Evolutionary conservation across 768 basidiomycete genomes (phyloP).

Genomic region (Dentipellis sp.): DNA sequence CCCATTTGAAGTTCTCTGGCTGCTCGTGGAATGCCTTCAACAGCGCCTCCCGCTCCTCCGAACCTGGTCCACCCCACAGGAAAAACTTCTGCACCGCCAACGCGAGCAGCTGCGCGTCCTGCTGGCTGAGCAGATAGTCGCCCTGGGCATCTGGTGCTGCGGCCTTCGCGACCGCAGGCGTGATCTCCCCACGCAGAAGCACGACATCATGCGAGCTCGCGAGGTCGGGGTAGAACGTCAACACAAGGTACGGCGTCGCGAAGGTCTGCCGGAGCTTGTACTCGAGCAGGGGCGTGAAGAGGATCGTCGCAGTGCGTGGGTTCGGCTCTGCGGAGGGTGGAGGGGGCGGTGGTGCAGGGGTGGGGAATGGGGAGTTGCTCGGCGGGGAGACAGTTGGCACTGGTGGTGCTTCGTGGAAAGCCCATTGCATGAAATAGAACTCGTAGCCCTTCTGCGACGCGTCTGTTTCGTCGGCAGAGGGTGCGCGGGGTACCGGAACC

Average conservation of each 20-base stretch:
- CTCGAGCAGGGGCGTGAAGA: slow-evolving; percentile 91
- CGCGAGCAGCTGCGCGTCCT: slow-evolving; percentile 78
- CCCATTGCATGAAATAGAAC: slow-evolving; percentile 87
- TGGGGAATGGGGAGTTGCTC: slow-evolving; percentile 34
- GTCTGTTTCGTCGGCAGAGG: slow-evolving; percentile 24
- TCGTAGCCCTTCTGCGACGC: slow-evolving; percentile 44
- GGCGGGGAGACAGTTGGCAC: slow-evolving; percentile 35
- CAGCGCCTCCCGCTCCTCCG: slow-evolving; percentile 36
- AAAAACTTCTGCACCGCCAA: slow-evolving; percentile 84
- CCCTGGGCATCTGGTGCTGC: slow-evolving; percentile 11
- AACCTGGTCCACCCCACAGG: slow-evolving; percentile 38
- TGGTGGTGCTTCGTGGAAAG: slow-evolving; percentile 65
- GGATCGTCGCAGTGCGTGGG: slow-evolving; percentile 59
- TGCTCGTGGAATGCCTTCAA: slow-evolving; percentile 69
- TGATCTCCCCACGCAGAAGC: slow-evolving; percentile 87
- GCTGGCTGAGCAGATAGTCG: slow-evolving; percentile 58
- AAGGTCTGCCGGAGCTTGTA: slow-evolving; percentile 80
- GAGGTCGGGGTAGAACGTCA: slow-evolving; percentile 91
- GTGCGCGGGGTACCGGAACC: slow-evolving; percentile 62
- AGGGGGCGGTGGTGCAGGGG: slow-evolving; percentile 14
- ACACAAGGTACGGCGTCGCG: slow-evolving; percentile 83
- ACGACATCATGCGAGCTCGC: slow-evolving; percentile 72
- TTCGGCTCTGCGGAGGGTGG: slow-evolving; percentile 24
- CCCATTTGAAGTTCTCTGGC: slow-evolving; percentile 76
- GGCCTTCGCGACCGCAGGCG: slow-evolving; percentile 42